phyloP scores from a whole-genome alignment of 1,284 basidiomycete genomes.

The Apiotrichum siamense region DNA sequence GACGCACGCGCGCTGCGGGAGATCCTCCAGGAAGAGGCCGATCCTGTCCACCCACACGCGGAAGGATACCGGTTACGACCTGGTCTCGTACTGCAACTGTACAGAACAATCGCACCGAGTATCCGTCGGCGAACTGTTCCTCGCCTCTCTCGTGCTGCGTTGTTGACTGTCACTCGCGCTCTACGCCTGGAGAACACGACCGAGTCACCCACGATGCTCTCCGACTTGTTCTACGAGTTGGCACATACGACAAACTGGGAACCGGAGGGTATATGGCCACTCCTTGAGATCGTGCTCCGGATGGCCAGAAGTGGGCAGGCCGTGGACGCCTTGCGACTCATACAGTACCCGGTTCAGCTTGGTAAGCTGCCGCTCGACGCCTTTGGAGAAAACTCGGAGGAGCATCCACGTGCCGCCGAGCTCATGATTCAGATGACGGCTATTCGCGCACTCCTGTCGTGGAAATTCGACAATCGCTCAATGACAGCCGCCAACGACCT shows the following conservation, averaged over 20 bases:
- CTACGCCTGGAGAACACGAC: slow-evolving; percentile 4
- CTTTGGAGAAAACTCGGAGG: slow-evolving; percentile 3
- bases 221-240: slow-evolving; percentile 19
- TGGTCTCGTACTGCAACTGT: slow-evolving; percentile 13
- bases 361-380: slow-evolving; percentile 14
- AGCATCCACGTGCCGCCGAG: slow-evolving; percentile 13
- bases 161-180: slow-evolving; percentile 4
- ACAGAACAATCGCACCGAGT: slow-evolving; percentile 5
- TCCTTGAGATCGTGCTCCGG: slow-evolving; percentile 19
- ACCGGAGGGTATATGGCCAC: slow-evolving; percentile 13
- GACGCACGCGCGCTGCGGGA: slow-evolving; percentile 19
- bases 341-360: slow-evolving; percentile 20
- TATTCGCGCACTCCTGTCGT: slow-evolving; percentile 6
- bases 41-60: slow-evolving; percentile 3
- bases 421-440: slow-evolving; percentile 19
- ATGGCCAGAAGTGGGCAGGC: slow-evolving; percentile 8
- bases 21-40: slow-evolving; percentile 23
- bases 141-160: slow-evolving; percentile 3
- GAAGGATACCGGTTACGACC: slow-evolving; percentile 1
- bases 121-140: slow-evolving; percentile 3
- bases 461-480: slow-evolving; percentile 13
- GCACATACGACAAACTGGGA: slow-evolving; percentile 11
- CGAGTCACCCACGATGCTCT: slow-evolving; percentile 5
- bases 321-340: slow-evolving; percentile 11
- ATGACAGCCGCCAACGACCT: slow-evolving; percentile 12